A percentile compares a stretch with the other conserved stretches of the same genome.
These are phyloP conservation scores for Eustoma russellianum DNA, from an alignment of 257 asterid genomes.

Conservation along the genomic window DNA sequence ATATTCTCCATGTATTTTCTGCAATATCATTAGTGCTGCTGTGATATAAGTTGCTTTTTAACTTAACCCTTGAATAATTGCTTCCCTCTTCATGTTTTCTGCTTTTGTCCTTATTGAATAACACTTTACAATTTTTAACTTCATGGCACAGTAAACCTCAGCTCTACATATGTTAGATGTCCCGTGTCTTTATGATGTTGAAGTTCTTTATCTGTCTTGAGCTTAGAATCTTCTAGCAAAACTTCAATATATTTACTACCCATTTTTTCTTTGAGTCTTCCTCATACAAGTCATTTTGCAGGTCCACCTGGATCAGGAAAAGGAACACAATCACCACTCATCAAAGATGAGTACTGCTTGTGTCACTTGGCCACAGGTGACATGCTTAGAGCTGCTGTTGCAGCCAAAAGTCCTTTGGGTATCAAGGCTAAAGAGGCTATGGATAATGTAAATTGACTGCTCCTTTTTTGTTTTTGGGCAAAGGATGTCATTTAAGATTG, in stretches of 20 bases:
- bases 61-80: background rate
- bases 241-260: no score
- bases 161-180: no score
- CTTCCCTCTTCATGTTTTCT: background rate
- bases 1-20: no score
- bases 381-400: constrained; percentile 95
- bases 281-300: background rate
- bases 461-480: constrained; percentile 10
- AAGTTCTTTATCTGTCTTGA: no score
- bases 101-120: constrained; percentile 23
- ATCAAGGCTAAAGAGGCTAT: constrained; percentile 88
- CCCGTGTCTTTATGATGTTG: no score
- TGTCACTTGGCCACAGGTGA: constrained; percentile 99
- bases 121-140: no score
- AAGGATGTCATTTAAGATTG: constrained; percentile 5
- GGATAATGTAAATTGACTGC: constrained; percentile 51
- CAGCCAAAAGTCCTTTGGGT: constrained; percentile 91
- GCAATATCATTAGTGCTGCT: no score
- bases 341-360: constrained; percentile 81
- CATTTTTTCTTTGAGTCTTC: background rate
- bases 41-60: background rate
- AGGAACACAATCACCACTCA: constrained; percentile 91
- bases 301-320: constrained; percentile 98
- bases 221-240: no score
- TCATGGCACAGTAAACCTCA: no score